phyloP scores from a whole-genome alignment of 805 yeast genomes.

The Cephaloascus albidus region DNA sequence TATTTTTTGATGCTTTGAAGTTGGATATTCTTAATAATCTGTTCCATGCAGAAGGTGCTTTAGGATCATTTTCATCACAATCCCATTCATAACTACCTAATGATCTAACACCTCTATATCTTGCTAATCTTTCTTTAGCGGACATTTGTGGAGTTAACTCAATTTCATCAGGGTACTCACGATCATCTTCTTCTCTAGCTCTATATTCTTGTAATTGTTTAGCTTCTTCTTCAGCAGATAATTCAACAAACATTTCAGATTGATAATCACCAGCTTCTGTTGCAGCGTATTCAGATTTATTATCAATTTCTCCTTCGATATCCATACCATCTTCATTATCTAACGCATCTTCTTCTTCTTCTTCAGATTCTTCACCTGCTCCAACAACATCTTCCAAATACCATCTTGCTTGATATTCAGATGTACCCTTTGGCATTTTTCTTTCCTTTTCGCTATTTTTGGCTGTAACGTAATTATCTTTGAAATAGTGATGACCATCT shows the following conservation, averaged over 20 bases:
- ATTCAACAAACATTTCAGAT: conserved; percentile 58
- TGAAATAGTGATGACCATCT: conserved; percentile 47
- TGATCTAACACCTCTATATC: conserved; percentile 84
- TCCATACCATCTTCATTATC: conserved; percentile 9
- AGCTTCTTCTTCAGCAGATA: conserved; percentile 75
- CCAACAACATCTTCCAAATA: conserved; percentile 43
- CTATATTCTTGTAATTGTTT: conserved; percentile 66
- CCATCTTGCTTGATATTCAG: conserved; percentile 75
- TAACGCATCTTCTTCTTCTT: conserved; percentile 31
- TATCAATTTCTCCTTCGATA: conserved; percentile 14
- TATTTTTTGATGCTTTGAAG: conserved; percentile 67
- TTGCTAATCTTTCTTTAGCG: conserved; percentile 63
- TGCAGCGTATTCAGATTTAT: conserved; percentile 29
- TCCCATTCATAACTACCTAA: conserved; percentile 82
- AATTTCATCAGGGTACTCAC: conserved; percentile 92
- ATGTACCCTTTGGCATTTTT: conserved; percentile 56
- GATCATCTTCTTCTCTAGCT: conserved; percentile 66
- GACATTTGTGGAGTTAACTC: conserved; percentile 72
- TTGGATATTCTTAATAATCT: conserved; percentile 67
- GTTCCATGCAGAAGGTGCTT: conserved; percentile 71
- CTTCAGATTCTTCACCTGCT: conserved; percentile 28
- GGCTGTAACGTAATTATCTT: conserved; percentile 6
- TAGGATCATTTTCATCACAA: conserved; percentile 68
- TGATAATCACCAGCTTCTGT: conserved; percentile 32
- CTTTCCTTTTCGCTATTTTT: conserved; percentile 4